Evolutionary conservation across 257 asterid genomes (phyloP).

Genomic region (Rubia yunnanensis): DNA sequence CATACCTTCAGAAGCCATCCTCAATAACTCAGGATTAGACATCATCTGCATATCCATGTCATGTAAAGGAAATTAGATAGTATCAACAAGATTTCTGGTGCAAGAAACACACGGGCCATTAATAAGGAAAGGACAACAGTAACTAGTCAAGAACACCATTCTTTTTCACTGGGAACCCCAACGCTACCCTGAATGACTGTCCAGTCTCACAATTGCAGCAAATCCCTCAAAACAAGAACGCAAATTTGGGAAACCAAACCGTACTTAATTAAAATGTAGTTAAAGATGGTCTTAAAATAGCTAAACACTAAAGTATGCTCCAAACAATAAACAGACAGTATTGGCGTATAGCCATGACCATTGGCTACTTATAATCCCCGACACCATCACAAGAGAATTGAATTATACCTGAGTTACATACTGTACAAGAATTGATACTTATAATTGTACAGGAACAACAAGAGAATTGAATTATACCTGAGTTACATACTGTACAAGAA

Average conservation of each 20-base stretch:
- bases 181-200: not conserved
- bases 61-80: not conserved
- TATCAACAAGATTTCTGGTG: not conserved
- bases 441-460: no score
- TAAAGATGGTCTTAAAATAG: not conserved
- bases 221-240: not conserved
- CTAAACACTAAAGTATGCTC: not conserved
- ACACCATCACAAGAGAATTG: not conserved
- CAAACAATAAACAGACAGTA: not conserved
- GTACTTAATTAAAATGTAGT: not conserved
- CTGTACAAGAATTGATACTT: not conserved
- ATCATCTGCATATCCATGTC: slow-evolving; percentile 59
- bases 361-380: not conserved
- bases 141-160: not conserved
- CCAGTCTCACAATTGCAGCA: not conserved
- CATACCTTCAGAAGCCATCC: slow-evolving; percentile 97
- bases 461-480: not conserved
- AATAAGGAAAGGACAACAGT: not conserved
- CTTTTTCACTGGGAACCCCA: not conserved
- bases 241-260: not conserved
- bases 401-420: not conserved
- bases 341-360: not conserved
- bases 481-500: not conserved
- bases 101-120: not conserved
- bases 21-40: slow-evolving; percentile 91